Evolutionary conservation across 441 rosid genomes (phyloP).

Genomic region (Geranium incanum): DNA sequence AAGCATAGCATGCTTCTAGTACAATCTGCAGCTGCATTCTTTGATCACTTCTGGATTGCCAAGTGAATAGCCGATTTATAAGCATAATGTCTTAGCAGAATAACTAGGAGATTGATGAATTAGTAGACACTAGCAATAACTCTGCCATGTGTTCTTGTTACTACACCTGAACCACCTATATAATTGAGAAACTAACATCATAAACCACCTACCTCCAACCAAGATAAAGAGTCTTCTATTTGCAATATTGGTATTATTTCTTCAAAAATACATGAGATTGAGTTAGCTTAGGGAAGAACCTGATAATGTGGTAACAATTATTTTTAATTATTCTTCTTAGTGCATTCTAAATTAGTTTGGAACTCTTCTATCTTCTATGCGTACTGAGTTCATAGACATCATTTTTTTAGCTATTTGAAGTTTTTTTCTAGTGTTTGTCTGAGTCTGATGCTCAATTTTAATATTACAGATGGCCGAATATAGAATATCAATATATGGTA

Average conservation of each 20-base stretch:
- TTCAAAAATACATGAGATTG: too few relatives aligned
- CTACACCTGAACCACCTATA: background rate
- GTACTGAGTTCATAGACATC: background rate
- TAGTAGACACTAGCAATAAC: background rate
- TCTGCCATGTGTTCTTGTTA: background rate
- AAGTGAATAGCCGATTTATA: background rate
- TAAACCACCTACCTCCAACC: background rate
- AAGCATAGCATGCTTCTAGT: background rate
- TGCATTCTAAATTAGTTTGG: background rate
- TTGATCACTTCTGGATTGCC: background rate
- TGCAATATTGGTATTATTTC: too few relatives aligned
- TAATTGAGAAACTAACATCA: background rate
- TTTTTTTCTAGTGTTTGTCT: background rate
- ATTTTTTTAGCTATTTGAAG: background rate
- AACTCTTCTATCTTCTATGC: background rate
- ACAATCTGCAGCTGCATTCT: background rate
- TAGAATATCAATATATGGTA: conserved; percentile 64
- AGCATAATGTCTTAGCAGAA: background rate
- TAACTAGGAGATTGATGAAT: background rate
- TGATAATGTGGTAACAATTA: too few relatives aligned
- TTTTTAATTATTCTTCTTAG: background rate
- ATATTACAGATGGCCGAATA: conserved; percentile 92
- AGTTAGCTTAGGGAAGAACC: too few relatives aligned
- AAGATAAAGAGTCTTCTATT: too few relatives aligned
- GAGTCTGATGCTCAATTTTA: conserved; percentile 19